Percentiles rank a stretch among this genome's conserved stretches.
Conservation (phyloP, 2,329 filamentous ascomycete genomes). For the Penicillium sp. region DNA sequence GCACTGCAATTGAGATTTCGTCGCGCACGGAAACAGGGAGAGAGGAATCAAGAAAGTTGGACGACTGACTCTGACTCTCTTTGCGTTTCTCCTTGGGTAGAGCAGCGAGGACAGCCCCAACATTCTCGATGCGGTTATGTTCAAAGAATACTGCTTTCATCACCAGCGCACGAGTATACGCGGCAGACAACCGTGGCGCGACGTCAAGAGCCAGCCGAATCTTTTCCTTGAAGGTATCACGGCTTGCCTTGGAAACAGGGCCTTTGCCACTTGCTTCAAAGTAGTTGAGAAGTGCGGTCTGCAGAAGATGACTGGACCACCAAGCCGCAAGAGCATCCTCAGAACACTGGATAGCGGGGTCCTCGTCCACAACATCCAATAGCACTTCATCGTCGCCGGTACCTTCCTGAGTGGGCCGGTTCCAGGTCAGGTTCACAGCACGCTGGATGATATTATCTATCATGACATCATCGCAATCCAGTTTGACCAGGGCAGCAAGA, state of each 20-base stretch:
- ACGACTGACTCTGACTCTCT: slow-evolving; percentile 31
- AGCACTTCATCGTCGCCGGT: slow-evolving; percentile 62
- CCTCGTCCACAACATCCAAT: slow-evolving; percentile 79
- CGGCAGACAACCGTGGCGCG: slow-evolving; percentile 74
- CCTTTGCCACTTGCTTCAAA: slow-evolving; percentile 55
- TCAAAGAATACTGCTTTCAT: slow-evolving; percentile 59
- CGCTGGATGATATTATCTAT: slow-evolving; percentile 73
- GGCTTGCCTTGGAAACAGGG: slow-evolving; percentile 39
- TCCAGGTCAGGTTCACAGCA: slow-evolving; percentile 86
- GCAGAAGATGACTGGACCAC: slow-evolving; percentile 74
- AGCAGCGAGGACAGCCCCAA: slow-evolving; percentile 52
- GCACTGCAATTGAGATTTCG: slow-evolving; percentile 56
- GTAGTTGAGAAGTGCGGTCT: slow-evolving; percentile 62
- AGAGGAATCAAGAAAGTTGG: slow-evolving; percentile 52
- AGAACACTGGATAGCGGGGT: slow-evolving; percentile 77
- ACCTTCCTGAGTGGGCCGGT: slow-evolving; percentile 68
- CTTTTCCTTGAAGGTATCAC: slow-evolving; percentile 47
- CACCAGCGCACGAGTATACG: slow-evolving; percentile 57
- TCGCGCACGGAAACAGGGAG: slow-evolving; percentile 48
- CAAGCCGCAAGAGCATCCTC: slow-evolving; percentile 88
- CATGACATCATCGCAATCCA: slow-evolving; percentile 78
- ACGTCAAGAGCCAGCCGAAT: slow-evolving; percentile 67
- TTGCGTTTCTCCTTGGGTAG: slow-evolving; percentile 44
- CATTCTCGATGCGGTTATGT: slow-evolving; percentile 49
- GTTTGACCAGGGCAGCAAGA: slow-evolving; percentile 68